These are phyloP conservation scores for Botrytis squamosa DNA, from an alignment of 2,329 filamentous ascomycete genomes.

Conservation along the genomic window DNA sequence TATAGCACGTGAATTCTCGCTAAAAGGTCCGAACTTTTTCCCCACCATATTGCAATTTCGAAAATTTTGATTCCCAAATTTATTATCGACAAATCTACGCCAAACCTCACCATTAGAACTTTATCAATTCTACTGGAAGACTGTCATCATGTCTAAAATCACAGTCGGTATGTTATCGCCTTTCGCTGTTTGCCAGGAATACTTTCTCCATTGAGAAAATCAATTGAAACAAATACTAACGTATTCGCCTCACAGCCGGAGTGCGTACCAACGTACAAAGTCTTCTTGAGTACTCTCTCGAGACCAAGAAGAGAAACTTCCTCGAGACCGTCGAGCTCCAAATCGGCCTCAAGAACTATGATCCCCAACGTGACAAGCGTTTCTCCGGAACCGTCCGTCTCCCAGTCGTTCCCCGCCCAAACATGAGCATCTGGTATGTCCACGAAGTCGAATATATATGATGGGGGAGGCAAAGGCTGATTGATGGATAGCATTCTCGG, in stretches of 20 bases:
- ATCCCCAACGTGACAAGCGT: slow-evolving; percentile 99
- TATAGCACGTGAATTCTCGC: slow-evolving; percentile 2
- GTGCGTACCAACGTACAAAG: slow-evolving; percentile 92
- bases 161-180: slow-evolving; percentile 60
- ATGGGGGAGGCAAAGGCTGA: slow-evolving; percentile 34
- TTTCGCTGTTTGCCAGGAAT: slow-evolving; percentile 1
- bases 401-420: slow-evolving; percentile 84
- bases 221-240: slow-evolving; percentile 19
- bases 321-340: slow-evolving; percentile 89
- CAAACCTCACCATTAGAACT: slow-evolving; percentile 73
- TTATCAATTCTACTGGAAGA: slow-evolving; percentile 74
- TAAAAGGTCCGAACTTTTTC: slow-evolving; percentile 6
- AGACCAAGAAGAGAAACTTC: slow-evolving; percentile 98
- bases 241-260: slow-evolving; percentile 66
- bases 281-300: slow-evolving; percentile 90
- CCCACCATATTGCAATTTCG: slow-evolving; percentile 19
- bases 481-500: slow-evolving; percentile 64
- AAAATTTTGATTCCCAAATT: slow-evolving; percentile 3
- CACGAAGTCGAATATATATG: slow-evolving; percentile 23
- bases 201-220: neutral
- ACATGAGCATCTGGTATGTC: slow-evolving; percentile 78
- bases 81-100: slow-evolving; percentile 31
- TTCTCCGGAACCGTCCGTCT: slow-evolving; percentile 99
- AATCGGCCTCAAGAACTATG: slow-evolving; percentile 98
- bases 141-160: slow-evolving; percentile 85